A percentile compares a stretch with the other conserved stretches of the same genome.
Evolutionary conservation across 2,329 filamentous ascomycete genomes (phyloP).

Genomic region (Byssothecium circinans): DNA sequence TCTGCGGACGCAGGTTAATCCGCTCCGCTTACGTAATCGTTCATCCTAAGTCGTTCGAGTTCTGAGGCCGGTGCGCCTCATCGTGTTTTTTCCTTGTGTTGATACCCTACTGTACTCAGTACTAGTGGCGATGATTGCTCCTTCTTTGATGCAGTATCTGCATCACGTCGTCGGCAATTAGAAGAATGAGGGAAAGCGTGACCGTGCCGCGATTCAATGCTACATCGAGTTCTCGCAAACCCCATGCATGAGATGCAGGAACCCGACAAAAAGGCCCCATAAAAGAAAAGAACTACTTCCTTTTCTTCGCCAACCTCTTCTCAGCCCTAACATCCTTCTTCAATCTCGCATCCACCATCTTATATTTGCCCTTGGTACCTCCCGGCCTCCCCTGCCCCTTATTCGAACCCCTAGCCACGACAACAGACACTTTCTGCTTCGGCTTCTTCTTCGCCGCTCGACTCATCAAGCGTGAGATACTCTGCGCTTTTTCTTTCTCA

Average conservation of each 20-base stretch:
- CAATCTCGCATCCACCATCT: constrained; percentile 92
- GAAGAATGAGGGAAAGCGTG: not conserved
- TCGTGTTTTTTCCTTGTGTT: too few relatives aligned
- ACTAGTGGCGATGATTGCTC: too few relatives aligned
- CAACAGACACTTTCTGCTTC: constrained; percentile 78
- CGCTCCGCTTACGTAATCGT: too few relatives aligned
- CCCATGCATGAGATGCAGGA: not conserved
- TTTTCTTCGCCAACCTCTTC: constrained; percentile 79
- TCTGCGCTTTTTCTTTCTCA: constrained; percentile 91
- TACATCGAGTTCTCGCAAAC: not conserved
- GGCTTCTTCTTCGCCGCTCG: constrained; percentile 85
- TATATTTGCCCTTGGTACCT: constrained; percentile 94
- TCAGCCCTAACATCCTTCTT: constrained; percentile 93
- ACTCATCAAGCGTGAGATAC: constrained; percentile 78
- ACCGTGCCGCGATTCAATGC: not conserved
- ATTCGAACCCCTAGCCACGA: constrained; percentile 84
- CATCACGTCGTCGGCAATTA: constrained; percentile 1
- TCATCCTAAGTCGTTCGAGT: too few relatives aligned
- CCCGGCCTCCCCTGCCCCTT: constrained; percentile 81
- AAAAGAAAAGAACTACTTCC: constrained; percentile 48
- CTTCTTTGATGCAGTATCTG: not conserved
- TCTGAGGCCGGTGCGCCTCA: too few relatives aligned
- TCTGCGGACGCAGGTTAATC: too few relatives aligned
- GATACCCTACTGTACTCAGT: too few relatives aligned
- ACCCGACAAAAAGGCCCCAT: not conserved